A percentile compares a stretch with the other conserved stretches of the same genome.
phyloP scores from a whole-genome alignment of 768 basidiomycete genomes.

The Pisolithus microcarpus region DNA sequence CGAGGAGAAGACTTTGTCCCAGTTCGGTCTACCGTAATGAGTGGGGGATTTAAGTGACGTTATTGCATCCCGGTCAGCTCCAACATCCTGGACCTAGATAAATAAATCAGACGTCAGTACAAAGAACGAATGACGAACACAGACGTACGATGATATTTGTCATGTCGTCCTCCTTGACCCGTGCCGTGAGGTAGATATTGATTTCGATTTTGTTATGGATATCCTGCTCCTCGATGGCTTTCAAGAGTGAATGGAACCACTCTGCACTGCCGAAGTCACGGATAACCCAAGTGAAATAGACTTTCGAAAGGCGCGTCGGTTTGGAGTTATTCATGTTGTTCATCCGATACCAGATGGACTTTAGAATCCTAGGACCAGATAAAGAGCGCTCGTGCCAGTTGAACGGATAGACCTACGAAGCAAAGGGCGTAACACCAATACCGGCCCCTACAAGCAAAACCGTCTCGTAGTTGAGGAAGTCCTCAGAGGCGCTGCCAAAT shows the following conservation, averaged over 20 bases:
- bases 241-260: conserved; percentile 91
- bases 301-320: conserved; percentile 80
- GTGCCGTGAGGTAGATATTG: conserved; percentile 88
- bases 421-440: conserved; percentile 95
- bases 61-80: conserved; percentile 87
- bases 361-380: conserved; percentile 53
- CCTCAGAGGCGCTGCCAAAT: conserved; percentile 88
- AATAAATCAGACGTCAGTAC: not conserved
- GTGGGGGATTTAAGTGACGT: conserved; percentile 86
- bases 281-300: conserved; percentile 94
- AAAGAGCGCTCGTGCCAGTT: not conserved
- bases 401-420: conserved; percentile 54
- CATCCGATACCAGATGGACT: conserved; percentile 95
- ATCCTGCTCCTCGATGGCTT: conserved; percentile 93
- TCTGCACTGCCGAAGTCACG: conserved; percentile 85
- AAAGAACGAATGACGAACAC: not conserved
- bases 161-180: conserved; percentile 88
- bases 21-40: conserved; percentile 87
- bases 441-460: conserved; percentile 87
- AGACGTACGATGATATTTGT: conserved; percentile 76
- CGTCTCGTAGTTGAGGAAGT: conserved; percentile 86
- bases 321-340: conserved; percentile 73
- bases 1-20: conserved; percentile 66
- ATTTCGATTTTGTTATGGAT: conserved; percentile 82
- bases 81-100: conserved; percentile 74